Evolutionary conservation across 768 basidiomycete genomes (phyloP), one percentile per base, ranked within the genome.

Genomic region (Stropharia rugosoannulata): DNA sequence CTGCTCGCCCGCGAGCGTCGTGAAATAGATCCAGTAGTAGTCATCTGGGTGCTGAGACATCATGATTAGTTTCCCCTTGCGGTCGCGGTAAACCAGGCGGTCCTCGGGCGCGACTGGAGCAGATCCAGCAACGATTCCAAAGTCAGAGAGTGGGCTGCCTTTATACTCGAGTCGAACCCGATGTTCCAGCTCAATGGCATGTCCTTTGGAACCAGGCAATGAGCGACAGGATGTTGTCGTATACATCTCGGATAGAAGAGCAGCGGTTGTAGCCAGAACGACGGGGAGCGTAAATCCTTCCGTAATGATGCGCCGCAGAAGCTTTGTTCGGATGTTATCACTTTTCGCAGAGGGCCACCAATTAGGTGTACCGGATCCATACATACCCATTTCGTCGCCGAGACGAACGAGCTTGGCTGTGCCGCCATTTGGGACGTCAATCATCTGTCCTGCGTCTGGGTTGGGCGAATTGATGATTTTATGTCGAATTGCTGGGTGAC

Each of bases 21-120:
- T 74, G 69, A 80, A 80, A 60, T 78, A 80, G 5, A 80, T 64
- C 78, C 78, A 80, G 57, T 79, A 79, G 57, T 79, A 78, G 25
- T 78, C 73, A 19, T 75, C 58, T 1, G 77, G 75, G 58, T 79
- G 73, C 46, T 78, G 76, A 4, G 74, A 71, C 36, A 62, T 64
- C 22, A 54, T 43, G 18, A 73, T 66, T 2, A 50, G 62, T 5
- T 58, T 45, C 3, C 67, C 62, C 5, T 62, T 25, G 18, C 60
- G 37, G 56, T 69, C 55, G 39, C 45, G 40, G 38, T 56, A 56
- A n/a, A 32, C 38, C n/a, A 56, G 16, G 46, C 60, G 64, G 60
- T 78, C 73, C 41, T 73, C 67, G 7, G 41, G 36, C 22, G 59
- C 70, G n/a, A 78, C 76, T 4, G 64, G 54, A 22, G 62, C 73